phyloP scores from a whole-genome alignment of 2,329 filamentous ascomycete genomes.

The Boeremia exigua region DNA sequence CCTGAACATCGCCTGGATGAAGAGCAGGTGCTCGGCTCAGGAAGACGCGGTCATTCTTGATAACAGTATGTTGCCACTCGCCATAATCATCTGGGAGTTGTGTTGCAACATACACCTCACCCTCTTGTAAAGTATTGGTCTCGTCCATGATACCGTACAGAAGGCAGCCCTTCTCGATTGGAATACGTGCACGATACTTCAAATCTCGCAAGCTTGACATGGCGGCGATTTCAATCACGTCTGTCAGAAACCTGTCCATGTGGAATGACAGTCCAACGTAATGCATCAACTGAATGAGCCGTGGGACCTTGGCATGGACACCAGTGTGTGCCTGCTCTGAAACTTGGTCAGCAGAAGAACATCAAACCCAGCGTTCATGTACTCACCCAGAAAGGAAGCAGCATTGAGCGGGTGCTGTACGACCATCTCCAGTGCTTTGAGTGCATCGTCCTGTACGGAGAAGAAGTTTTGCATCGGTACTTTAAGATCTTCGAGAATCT shows the following conservation, averaged over 20 bases:
- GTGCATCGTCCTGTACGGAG: conserved; percentile 66
- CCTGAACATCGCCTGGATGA: conserved; percentile 80
- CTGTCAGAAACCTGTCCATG: conserved; percentile 72
- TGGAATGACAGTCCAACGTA: conserved; percentile 69
- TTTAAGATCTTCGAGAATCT: conserved; percentile 81
- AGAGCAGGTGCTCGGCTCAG: conserved; percentile 82
- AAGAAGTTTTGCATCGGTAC: conserved; percentile 67
- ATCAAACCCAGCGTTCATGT: too few species aligned
- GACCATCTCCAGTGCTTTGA: conserved; percentile 65
- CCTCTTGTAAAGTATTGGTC: conserved; percentile 69
- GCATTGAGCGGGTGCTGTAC: conserved; percentile 67
- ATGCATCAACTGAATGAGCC: conserved; percentile 66
- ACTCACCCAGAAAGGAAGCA: conserved; percentile 63
- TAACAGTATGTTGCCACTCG: conserved; percentile 13
- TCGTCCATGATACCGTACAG: conserved; percentile 87
- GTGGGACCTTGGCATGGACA: conserved; percentile 64
- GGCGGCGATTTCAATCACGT: conserved; percentile 72
- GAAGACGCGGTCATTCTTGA: conserved; percentile 55
- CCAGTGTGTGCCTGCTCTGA: conserved; percentile 65
- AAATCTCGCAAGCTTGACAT: conserved; percentile 74
- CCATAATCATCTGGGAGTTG: conserved; percentile 49
- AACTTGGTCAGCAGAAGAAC: background rate
- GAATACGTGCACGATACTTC: conserved; percentile 80
- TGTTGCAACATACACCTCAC: conserved; percentile 71
- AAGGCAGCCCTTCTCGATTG: conserved; percentile 72